Evolutionary conservation across 345 rosid species (phyloP).

Genomic region (Camelina hispida): DNA sequence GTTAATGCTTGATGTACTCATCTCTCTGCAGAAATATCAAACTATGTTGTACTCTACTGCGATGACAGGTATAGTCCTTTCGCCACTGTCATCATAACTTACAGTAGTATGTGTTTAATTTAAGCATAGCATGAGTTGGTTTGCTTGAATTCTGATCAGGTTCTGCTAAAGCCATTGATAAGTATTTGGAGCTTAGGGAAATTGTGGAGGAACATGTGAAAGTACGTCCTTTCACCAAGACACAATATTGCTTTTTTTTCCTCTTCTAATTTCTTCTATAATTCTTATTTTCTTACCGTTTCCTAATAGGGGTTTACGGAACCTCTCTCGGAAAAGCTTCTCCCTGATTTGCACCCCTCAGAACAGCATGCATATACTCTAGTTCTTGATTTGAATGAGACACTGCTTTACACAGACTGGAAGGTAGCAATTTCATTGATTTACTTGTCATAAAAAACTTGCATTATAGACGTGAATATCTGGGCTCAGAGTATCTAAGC

Average conservation of each 20-base stretch:
- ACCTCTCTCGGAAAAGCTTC: conserved; percentile 96
- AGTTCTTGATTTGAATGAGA: conserved; percentile 94
- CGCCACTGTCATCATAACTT: not conserved
- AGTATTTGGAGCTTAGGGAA: conserved; percentile 86
- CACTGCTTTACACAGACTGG: conserved; percentile 92
- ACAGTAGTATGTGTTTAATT: not conserved
- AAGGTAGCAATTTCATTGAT: conserved; percentile 56
- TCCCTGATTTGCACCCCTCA: conserved; percentile 90
- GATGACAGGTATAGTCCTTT: conserved; percentile 56
- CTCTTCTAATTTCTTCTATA: conserved; percentile 10
- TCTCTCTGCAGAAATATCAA: conserved; percentile 64
- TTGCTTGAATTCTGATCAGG: conserved; percentile 53
- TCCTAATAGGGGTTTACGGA: conserved; percentile 77
- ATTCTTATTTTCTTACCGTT: not conserved
- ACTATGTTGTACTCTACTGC: conserved; percentile 65
- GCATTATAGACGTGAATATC: not conserved
- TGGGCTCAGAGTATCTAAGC: not conserved
- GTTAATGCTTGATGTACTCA: conserved; percentile 16
- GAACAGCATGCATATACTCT: conserved; percentile 91
- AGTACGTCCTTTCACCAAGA: conserved; percentile 47
- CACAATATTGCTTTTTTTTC: not conserved
- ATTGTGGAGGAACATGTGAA: conserved; percentile 74
- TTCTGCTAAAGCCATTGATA: conserved; percentile 76
- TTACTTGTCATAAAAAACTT: not conserved
- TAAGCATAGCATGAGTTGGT: conserved; percentile 17